Base-by-base conservation (phyloP, 2,329 filamentous ascomycete species). In the Dothidotthia symphoricarpi region DNA sequence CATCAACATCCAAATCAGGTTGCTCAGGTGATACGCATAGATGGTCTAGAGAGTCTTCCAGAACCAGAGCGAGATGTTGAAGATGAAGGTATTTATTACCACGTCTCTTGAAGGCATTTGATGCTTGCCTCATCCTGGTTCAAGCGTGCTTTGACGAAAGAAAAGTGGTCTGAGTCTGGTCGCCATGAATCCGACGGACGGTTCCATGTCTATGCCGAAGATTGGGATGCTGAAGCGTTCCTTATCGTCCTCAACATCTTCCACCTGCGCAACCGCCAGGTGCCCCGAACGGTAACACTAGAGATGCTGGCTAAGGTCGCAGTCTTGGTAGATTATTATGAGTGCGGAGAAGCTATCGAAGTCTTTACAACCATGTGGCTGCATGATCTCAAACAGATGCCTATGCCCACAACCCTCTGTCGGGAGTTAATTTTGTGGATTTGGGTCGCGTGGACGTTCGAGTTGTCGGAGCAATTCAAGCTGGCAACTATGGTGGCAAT, bases 251-350 rank as follows among this genome's bases (percentile, higher is more conserved):
- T 76, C 31, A 66, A 73, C 40, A 68, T 72, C n/a, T 55, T 77
- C 8, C 74, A 77, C 51, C 61, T 68, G 32, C 64, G 65, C 3
- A 64, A 61, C 11, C 45, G 59, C n/a, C 61, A 68, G 28, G 63
- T 76, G 4, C 71, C 72, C 0, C 51, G 53, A 16, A 34, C 39
- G 0, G 45, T 75, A 0, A 51, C 51, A 14, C 47, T 75, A 3
- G 66, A 73, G n/a, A 55, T 61, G 7, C 59, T 78, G 5, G 66
- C 67, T 4, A 68, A 71, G 37, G 56, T 76, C 4, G 70, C 70
- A 4, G 57, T 69, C 3, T 56, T 76, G 12, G 64, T 71, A 4
- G 68, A 74, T 39, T 67, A 66, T 17, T 72, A 71, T 44, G 57
- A 63, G 34, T 70, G 71, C 42, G 47, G 59, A 6, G 72, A 75